Percentiles rank a stretch among this genome's conserved stretches.
These are phyloP conservation scores for Neurospora sp. DNA, from an alignment of 495 filamentous ascomycete species.

Conservation along the genomic window DNA sequence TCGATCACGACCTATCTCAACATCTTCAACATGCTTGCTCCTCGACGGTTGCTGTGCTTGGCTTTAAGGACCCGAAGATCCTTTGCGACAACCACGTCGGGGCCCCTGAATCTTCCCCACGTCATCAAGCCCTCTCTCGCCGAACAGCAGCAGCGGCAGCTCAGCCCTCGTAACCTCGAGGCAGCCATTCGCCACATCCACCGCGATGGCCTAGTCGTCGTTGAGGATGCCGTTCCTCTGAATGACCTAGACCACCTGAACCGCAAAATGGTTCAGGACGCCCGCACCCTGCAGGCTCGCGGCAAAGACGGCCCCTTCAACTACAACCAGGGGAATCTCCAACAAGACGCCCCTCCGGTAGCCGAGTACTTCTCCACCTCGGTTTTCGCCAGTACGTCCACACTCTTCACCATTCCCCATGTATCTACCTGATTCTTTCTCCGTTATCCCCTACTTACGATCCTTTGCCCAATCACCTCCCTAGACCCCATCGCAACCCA, in stretches of 20 bases:
- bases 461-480: background rate
- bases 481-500: constrained; percentile 40
- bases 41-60: background rate
- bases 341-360: constrained; percentile 41
- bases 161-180: constrained; percentile 34
- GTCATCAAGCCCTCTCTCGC: constrained; percentile 6
- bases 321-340: constrained; percentile 45
- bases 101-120: background rate
- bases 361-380: constrained; percentile 29
- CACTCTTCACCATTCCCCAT: background rate
- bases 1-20: background rate
- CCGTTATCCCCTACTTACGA: background rate
- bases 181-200: constrained; percentile 40
- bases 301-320: constrained; percentile 42
- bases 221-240: constrained; percentile 38
- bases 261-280: constrained; percentile 42
- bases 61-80: background rate
- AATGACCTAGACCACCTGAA: constrained; percentile 38
- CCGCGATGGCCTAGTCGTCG: constrained; percentile 49
- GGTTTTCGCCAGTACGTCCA: constrained; percentile 31
- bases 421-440: background rate
- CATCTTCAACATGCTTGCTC: constrained; percentile 9
- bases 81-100: background rate
- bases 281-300: constrained; percentile 26
- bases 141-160: constrained; percentile 10